Conservation (phyloP, 192 early-diverging fungal genomes). For the Podila verticillata region DNA sequence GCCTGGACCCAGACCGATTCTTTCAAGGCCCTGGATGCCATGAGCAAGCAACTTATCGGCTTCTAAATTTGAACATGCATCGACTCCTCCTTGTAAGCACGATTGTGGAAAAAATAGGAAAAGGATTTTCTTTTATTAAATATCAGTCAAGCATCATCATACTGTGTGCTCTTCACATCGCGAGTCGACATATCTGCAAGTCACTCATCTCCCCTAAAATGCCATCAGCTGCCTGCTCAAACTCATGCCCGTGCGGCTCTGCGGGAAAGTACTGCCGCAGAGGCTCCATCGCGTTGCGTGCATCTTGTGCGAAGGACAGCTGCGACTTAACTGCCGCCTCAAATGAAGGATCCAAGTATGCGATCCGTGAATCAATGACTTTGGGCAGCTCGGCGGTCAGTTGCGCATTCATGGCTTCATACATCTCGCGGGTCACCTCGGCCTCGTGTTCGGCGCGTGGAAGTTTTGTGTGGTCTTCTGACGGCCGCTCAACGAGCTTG, state of each 20-base stretch:
- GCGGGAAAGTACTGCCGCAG: constrained; percentile 70
- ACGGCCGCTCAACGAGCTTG: constrained; percentile 85
- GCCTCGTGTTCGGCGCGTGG: constrained; percentile 85
- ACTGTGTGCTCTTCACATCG: not conserved
- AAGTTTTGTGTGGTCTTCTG: constrained; percentile 72
- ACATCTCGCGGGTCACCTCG: constrained; percentile 76
- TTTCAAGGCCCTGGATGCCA: constrained; percentile 7
- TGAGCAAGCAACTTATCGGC: not conserved
- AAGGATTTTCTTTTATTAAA: not conserved
- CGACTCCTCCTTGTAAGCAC: no score
- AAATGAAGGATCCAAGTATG: constrained; percentile 94
- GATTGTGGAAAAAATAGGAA: not conserved
- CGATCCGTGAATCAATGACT: constrained; percentile 87
- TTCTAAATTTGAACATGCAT: not conserved
- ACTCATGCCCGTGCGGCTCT: constrained; percentile 56
- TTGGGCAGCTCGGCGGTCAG: constrained; percentile 90
- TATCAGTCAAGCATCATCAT: not conserved
- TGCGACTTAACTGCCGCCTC: constrained; percentile 96
- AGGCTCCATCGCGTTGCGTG: constrained; percentile 76
- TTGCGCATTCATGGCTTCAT: constrained; percentile 83
- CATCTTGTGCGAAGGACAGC: constrained; percentile 88
- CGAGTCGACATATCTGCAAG: constrained; percentile 85
- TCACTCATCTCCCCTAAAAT: constrained; percentile 92
- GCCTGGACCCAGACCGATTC: constrained; percentile 18
- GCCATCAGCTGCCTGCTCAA: constrained; percentile 80